Conservation (phyloP, 2,329 filamentous ascomycete species). For the Colletotrichum godetiae region DNA sequence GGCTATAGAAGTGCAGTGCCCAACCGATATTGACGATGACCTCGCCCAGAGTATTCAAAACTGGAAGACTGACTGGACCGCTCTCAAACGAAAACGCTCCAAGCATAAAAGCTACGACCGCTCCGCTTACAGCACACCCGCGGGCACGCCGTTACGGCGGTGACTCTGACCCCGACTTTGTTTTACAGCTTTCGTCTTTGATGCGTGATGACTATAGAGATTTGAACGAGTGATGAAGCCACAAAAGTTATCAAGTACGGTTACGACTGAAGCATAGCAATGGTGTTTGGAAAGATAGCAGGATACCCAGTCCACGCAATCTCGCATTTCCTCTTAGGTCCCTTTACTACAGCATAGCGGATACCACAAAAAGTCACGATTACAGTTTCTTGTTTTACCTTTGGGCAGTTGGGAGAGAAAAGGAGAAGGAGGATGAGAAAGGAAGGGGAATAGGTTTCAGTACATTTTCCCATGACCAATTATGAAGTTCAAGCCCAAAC, state of each 20-base stretch:
- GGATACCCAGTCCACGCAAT: constrained; percentile 30
- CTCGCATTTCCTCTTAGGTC: constrained; percentile 32
- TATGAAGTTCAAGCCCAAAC: not conserved
- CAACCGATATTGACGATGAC: constrained; percentile 63
- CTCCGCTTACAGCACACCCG: constrained; percentile 31
- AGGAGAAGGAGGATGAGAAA: not conserved
- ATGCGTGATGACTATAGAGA: constrained; percentile 33
- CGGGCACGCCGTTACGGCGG: constrained; percentile 31
- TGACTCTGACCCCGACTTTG: constrained; percentile 26
- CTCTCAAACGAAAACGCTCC: constrained; percentile 59
- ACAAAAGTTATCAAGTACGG: constrained; percentile 30
- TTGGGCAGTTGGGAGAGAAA: not conserved
- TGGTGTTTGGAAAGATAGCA: constrained; percentile 30
- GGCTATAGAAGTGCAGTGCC: constrained; percentile 70
- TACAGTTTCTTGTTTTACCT: constrained; percentile 14
- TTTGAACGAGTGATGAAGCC: constrained; percentile 35
- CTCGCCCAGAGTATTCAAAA: constrained; percentile 68
- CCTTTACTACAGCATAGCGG: constrained; percentile 20
- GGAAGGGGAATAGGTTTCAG: not conserved
- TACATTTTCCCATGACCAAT: not conserved
- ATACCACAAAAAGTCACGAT: constrained; percentile 22
- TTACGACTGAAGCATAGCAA: constrained; percentile 35
- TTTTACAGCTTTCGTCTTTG: constrained; percentile 23
- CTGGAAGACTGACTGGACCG: constrained; percentile 71
- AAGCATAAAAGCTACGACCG: constrained; percentile 33